Evolutionary conservation across 495 filamentous ascomycete genomes (phyloP), one percentile per base, ranked within the genome.

Genomic region (Hapsidospora chrysogenum): DNA sequence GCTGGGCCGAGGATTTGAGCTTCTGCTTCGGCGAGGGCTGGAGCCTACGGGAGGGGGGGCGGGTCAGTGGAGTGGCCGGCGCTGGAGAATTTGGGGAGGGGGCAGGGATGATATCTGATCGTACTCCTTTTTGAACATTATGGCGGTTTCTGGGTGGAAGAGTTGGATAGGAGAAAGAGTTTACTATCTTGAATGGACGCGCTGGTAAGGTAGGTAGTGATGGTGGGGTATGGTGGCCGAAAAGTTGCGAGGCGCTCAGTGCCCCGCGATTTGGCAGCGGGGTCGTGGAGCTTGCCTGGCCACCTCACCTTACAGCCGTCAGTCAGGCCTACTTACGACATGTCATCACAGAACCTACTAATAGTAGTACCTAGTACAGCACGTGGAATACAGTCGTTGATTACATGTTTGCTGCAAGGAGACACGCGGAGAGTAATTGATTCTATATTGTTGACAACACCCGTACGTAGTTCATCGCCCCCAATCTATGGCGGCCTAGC

Each of bases 1-100:
- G 82, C 60, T 93, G 85, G 28, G 80, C 83, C 13, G 86, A 94
- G 46, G 87, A 93, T 60, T 96, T 97, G 57, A 97, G 83, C 69
- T 96, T 97, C 41, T 84, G 80, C 57, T 87, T 89, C 36, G 80
- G 74, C 36, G 77, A 76, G 7, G 76, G 57, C 47, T 74, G 65
- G 53, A 95, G 74, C 38, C 80, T 87, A n/a, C n/a, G n/a, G n/a
- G n/a, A n/a, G n/a, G n/a, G n/a, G n/a, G 50, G 29, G 20, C 4
- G 29, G 28, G 16, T 9, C 4, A 23, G 4, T 27, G 17, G 1
- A 1, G 11, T 17, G 14, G 19, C 29, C 27, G 8, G 31, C 16
- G 29, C 15, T 22, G 39, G 40, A 44, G 33, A 35, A 41, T 46
- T 43, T 41, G 17, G 4, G 22, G 18, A 20, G 17, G 17, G 29